Evolutionary conservation across 2,329 filamentous ascomycete genomes (phyloP).

Genomic region (Aureobasidium sp.): DNA sequence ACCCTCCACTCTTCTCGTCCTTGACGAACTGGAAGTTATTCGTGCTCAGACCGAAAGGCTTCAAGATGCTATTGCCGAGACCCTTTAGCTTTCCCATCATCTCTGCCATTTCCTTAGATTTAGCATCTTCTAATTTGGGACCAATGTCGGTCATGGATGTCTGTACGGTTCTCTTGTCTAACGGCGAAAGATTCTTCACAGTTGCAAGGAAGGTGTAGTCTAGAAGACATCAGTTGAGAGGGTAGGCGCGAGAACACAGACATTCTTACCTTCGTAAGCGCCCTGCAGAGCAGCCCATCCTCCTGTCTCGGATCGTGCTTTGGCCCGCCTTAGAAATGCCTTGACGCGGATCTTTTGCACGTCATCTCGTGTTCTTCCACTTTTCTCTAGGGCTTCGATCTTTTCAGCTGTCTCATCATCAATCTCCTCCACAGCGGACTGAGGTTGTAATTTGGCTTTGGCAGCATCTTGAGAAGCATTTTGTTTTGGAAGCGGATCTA

Average conservation of each 20-base stretch:
- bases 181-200: slow-evolving; percentile 53
- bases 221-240: neutral
- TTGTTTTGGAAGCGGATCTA: slow-evolving; percentile 41
- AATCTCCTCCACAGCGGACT: slow-evolving; percentile 42
- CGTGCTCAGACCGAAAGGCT: slow-evolving; percentile 87
- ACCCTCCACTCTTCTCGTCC: slow-evolving; percentile 81
- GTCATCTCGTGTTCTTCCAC: slow-evolving; percentile 48
- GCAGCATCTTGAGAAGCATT: slow-evolving; percentile 19
- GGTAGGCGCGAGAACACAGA: neutral
- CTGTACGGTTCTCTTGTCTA: slow-evolving; percentile 62
- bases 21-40: slow-evolving; percentile 93
- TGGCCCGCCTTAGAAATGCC: slow-evolving; percentile 70
- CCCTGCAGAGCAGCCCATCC: slow-evolving; percentile 76
- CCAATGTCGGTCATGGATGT: slow-evolving; percentile 61
- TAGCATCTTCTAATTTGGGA: slow-evolving; percentile 63
- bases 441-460: slow-evolving; percentile 21
- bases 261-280: slow-evolving; percentile 49
- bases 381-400: slow-evolving; percentile 36
- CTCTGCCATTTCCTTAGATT: slow-evolving; percentile 82
- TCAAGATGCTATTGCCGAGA: slow-evolving; percentile 84
- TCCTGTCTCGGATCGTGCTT: slow-evolving; percentile 61
- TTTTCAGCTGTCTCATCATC: slow-evolving; percentile 37
- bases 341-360: slow-evolving; percentile 74
- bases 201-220: slow-evolving; percentile 66
- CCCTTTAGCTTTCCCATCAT: slow-evolving; percentile 97